These are phyloP conservation scores for Podospora conica DNA, from an alignment of 495 filamentous ascomycete genomes.

Conservation along the genomic window DNA sequence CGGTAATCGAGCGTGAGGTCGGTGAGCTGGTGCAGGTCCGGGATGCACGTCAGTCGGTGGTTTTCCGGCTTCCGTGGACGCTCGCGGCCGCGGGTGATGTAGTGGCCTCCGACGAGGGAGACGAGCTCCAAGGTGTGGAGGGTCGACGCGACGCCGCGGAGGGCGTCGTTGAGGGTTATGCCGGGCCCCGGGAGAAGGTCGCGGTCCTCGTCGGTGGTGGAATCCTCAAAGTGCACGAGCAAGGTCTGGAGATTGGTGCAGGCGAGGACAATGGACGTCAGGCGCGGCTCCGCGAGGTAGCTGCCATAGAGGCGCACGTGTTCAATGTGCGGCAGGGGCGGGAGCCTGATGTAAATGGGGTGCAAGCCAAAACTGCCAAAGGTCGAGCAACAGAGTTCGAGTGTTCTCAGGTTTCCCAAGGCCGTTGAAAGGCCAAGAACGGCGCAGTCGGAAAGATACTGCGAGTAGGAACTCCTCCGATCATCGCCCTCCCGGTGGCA, in stretches of 20 bases:
- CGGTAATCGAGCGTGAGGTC: constrained; percentile 29
- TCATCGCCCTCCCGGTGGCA: constrained; percentile 26
- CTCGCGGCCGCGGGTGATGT: constrained; percentile 28
- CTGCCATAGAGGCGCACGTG: constrained; percentile 31
- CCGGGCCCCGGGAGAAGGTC: constrained; percentile 24
- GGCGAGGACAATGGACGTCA: constrained; percentile 24
- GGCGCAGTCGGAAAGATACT: constrained; percentile 24
- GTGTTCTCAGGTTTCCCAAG: constrained; percentile 24
- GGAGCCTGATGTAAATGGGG: constrained; percentile 11
- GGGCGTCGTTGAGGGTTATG: constrained; percentile 26
- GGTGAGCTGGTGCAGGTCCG: constrained; percentile 20
- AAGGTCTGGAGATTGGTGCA: constrained; percentile 26
- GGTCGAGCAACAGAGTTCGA: constrained; percentile 28
- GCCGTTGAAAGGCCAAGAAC: constrained; percentile 15
- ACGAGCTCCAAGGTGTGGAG: constrained; percentile 27
- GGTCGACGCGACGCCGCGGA: constrained; percentile 16
- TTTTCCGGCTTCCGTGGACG: constrained; percentile 32
- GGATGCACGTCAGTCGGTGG: constrained; percentile 29
- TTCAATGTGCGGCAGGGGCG: constrained; percentile 25
- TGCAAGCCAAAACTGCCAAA: constrained; percentile 16
- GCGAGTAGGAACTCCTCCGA: constrained; percentile 22
- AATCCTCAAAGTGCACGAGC: constrained; percentile 29
- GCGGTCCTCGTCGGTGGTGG: constrained; percentile 26
- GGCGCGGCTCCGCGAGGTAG: constrained; percentile 25
- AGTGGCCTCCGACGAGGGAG: constrained; percentile 26